Evolutionary conservation across 768 basidiomycete genomes (phyloP).

Genomic region (Kwoniella dejecticola): DNA sequence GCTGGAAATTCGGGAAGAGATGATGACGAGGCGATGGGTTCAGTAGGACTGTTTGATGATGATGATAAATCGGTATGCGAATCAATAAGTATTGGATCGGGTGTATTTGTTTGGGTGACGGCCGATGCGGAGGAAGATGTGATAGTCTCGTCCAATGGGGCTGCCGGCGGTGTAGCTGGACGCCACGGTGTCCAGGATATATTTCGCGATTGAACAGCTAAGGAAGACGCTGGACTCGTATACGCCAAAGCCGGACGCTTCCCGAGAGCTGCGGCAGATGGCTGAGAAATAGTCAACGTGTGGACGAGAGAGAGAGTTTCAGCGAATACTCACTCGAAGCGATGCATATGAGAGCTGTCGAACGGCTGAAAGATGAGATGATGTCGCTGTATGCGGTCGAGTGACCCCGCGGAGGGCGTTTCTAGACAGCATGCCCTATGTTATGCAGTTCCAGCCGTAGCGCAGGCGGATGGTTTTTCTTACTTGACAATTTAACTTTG

Average conservation of each 20-base stretch:
- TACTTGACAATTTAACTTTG: no score
- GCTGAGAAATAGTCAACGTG: slow-evolving; percentile 13
- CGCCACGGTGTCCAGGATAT: slow-evolving; percentile 40
- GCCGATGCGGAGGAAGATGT: slow-evolving; percentile 13
- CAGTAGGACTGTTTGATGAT: slow-evolving; percentile 5
- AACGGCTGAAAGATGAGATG: not conserved
- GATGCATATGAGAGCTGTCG: slow-evolving; percentile 17
- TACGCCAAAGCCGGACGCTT: slow-evolving; percentile 25
- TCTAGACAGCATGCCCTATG: slow-evolving; percentile 5
- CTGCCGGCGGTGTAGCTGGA: slow-evolving; percentile 9
- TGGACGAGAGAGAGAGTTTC: no score
- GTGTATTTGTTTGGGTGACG: slow-evolving; percentile 9
- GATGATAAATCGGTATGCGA: slow-evolving; percentile 39
- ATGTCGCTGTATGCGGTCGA: slow-evolving; percentile 4
- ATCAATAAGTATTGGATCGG: slow-evolving; percentile 34
- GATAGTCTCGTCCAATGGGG: not conserved
- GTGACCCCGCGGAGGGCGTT: slow-evolving; percentile 12
- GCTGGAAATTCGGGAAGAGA: slow-evolving; percentile 6
- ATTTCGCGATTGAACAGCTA: slow-evolving; percentile 9
- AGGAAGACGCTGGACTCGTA: slow-evolving; percentile 3
- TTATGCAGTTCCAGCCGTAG: not conserved
- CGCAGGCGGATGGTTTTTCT: no score
- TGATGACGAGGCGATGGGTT: not conserved
- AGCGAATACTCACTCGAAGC: slow-evolving; percentile 22
- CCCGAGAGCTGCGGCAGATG: slow-evolving; percentile 37